Evolutionary conservation across 306 rosid genomes (phyloP).

Genomic region (Hylodesmum podocarpum): DNA sequence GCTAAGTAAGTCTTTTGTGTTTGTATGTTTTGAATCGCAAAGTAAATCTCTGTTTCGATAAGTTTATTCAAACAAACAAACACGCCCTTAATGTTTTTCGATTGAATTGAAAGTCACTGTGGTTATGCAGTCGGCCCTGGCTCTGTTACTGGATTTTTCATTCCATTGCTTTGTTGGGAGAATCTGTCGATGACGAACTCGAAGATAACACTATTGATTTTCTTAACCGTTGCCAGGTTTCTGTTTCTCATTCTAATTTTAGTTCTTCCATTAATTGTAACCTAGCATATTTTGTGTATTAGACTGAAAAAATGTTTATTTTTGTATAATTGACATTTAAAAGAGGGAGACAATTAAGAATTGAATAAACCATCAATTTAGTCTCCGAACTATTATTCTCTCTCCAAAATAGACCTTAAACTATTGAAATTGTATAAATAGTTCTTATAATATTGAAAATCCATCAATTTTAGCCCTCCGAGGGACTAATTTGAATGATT

Average conservation of each 20-base stretch:
- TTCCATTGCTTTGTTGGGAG: constrained; percentile 77
- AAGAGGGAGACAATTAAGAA: too few species aligned
- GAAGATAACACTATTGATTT: constrained; percentile 56
- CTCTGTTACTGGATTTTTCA: constrained; percentile 90
- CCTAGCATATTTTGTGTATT: not conserved
- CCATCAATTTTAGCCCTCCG: too few species aligned
- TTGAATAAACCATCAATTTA: too few species aligned
- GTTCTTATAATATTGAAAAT: too few species aligned
- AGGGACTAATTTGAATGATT: too few species aligned
- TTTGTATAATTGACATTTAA: not conserved
- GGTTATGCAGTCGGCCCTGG: constrained; percentile 86
- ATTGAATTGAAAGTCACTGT: not conserved
- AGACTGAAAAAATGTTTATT: too few species aligned
- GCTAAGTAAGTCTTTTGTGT: constrained; percentile 53
- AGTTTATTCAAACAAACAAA: too few species aligned
- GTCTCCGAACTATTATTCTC: too few species aligned
- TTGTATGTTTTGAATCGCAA: not conserved
- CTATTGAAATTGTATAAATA: too few species aligned
- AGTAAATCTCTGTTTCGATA: not conserved
- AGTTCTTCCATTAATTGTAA: not conserved
- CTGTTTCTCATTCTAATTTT: not conserved
- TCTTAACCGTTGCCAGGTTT: constrained; percentile 86
- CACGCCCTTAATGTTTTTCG: not conserved
- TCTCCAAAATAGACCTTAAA: too few species aligned
- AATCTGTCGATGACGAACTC: constrained; percentile 57